Evolutionary conservation across 1,284 basidiomycete genomes (phyloP), one percentile per base, ranked within the genome.

Genomic region (Phaffia rhodozyma): DNA sequence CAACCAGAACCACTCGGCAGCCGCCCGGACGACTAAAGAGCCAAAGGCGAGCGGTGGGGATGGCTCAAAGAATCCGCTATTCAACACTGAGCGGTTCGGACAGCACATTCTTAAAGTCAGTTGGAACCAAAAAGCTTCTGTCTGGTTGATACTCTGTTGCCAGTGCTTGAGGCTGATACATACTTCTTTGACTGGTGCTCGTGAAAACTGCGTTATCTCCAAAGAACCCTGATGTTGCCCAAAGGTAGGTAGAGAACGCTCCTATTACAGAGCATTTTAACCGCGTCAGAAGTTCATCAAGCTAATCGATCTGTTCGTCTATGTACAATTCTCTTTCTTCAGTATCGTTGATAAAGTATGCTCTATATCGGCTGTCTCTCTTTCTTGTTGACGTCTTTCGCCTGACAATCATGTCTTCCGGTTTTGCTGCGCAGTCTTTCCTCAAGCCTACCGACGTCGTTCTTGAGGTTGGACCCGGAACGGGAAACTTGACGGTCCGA

Each of bases 401-500:
- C 11, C 52, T 59, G 20, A 51, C 20, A 27, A 47, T 38, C 20
- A 5, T 21, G n/a, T 25, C 30, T n/a, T 6, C 30, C n/a, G 53
- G 50, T 32, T 49, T 30, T 60, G 52, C 67, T 27, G 75, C 57
- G 69, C 75, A 96, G 85, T 94, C 94, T 4, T 89, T 89, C 72
- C 78, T 99, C 58, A 89, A 90, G 69, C 89, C 92, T 1, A 94
- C 93, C 23, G 94, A 98, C 75, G 87, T 89, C 72, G 93, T 97
- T 23, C 84, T 99, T 58, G 94, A 98, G 78, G 92, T 98, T 61
- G 96, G 94, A 73, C 96, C 96, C 16, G 96, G 96, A 78, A 98
- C 96, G 2, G 96, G 96, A 69, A 98, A 99, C 74, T 75, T 98
- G 72, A 98, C 96, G 0, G 86, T 97, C 21, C 81, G 88, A 71